These are phyloP conservation scores for Metschnikowia henanensis DNA, from an alignment of 805 yeast species.

Conservation along the genomic window DNA sequence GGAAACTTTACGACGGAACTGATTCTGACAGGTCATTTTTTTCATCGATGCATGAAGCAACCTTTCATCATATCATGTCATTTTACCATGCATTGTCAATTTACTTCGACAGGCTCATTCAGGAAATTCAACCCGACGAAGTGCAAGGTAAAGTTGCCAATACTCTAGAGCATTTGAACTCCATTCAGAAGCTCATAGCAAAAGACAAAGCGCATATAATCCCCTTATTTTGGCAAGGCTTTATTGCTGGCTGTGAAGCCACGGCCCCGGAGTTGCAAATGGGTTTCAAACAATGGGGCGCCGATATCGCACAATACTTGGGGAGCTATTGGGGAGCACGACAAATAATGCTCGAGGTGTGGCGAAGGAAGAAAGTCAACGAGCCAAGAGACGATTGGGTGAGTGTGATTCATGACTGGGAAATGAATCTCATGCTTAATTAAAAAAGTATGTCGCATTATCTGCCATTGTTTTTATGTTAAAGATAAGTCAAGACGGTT, in stretches of 20 bases:
- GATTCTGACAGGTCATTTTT: slow-evolving; percentile 32
- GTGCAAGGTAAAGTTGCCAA: slow-evolving; percentile 62
- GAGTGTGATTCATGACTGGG: slow-evolving; percentile 79
- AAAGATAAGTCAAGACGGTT: too few species aligned
- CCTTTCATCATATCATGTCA: slow-evolving; percentile 78
- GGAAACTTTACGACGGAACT: slow-evolving; percentile 48
- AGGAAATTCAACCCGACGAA: slow-evolving; percentile 51
- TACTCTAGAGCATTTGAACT: slow-evolving; percentile 63
- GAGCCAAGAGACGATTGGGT: slow-evolving; percentile 71
- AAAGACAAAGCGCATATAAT: slow-evolving; percentile 58
- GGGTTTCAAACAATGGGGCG: slow-evolving; percentile 74
- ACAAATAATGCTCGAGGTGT: slow-evolving; percentile 82
- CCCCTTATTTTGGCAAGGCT: slow-evolving; percentile 88
- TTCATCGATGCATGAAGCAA: slow-evolving; percentile 64
- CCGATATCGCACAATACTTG: slow-evolving; percentile 49
- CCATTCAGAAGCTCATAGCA: slow-evolving; percentile 57
- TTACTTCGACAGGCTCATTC: slow-evolving; percentile 67
- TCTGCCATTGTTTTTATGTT: too few species aligned
- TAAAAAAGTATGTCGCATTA: slow-evolving; percentile 19
- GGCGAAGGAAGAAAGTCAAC: slow-evolving; percentile 68
- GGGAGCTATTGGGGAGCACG: slow-evolving; percentile 88
- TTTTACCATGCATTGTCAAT: slow-evolving; percentile 72
- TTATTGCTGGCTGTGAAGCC: slow-evolving; percentile 84
- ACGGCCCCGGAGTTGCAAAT: slow-evolving; percentile 55
- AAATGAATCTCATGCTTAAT: slow-evolving; percentile 75